phyloP scores from a whole-genome alignment of 2,329 filamentous ascomycete species.

The Pseudogymnoascus sp. region DNA sequence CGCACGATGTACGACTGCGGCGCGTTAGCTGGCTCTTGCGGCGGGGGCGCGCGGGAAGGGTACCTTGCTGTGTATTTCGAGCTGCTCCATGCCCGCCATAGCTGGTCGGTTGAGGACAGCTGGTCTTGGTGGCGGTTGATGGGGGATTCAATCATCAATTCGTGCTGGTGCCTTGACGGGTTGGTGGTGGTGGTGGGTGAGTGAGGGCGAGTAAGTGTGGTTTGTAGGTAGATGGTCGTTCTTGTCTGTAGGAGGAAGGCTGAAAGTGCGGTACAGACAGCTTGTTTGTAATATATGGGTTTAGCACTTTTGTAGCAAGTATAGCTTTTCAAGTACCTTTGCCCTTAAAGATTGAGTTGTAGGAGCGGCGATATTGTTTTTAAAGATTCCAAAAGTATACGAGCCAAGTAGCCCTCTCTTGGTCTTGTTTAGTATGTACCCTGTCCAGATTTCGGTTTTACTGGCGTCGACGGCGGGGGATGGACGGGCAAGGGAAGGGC shows the following conservation, averaged over 20 bases:
- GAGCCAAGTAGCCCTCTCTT: background rate
- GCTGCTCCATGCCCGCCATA: conserved; percentile 93
- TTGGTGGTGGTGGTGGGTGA: background rate
- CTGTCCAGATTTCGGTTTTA: background rate
- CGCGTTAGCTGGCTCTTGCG: background rate
- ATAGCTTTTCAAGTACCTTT: background rate
- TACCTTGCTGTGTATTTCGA: conserved; percentile 97
- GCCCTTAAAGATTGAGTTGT: background rate
- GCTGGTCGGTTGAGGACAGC: conserved; percentile 13
- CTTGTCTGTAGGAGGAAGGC: background rate
- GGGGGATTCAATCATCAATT: background rate
- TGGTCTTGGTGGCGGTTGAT: conserved; percentile 6
- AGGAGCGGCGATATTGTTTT: background rate
- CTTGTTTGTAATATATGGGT: background rate
- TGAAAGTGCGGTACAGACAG: background rate
- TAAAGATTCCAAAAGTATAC: background rate
- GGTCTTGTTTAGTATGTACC: background rate
- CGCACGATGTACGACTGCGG: conserved; percentile 89
- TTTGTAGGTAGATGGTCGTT: background rate
- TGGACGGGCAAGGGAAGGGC: background rate
- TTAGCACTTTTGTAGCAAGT: background rate
- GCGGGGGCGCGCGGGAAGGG: conserved; percentile 18
- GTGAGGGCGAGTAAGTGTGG: background rate
- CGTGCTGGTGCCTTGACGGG: background rate
- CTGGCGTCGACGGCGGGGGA: background rate